Percentiles rank a stretch among this genome's conserved stretches.
Conservation (phyloP, 306 rosid genomes). For the Biancaea sappan region DNA sequence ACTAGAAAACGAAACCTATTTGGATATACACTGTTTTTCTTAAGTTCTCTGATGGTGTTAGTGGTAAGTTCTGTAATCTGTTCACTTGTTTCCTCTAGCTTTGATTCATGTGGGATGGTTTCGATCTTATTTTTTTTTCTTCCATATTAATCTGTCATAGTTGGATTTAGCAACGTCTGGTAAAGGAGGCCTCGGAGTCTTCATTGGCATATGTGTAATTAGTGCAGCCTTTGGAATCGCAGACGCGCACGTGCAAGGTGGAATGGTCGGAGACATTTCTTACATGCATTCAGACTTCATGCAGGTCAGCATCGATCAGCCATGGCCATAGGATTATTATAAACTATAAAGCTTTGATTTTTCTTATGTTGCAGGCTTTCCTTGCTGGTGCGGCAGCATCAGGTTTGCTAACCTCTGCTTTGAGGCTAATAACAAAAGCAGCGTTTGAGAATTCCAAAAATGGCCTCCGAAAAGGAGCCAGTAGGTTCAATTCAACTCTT, state of each 20-base stretch:
- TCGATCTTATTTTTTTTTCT: neutral
- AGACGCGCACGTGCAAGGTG: constrained; percentile 89
- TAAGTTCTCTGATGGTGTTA: constrained; percentile 53
- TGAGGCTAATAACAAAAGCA: constrained; percentile 83
- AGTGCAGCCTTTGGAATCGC: constrained; percentile 86
- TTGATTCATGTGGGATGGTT: constrained; percentile 4
- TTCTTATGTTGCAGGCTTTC: constrained; percentile 58
- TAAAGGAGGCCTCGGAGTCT: constrained; percentile 84
- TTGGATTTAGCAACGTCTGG: constrained; percentile 92
- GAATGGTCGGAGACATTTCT: constrained; percentile 93
- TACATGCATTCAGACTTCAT: constrained; percentile 77
- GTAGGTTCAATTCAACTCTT: constrained; percentile 56
- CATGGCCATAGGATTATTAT: neutral
- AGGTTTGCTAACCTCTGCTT: constrained; percentile 73
- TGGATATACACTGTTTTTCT: constrained; percentile 72
- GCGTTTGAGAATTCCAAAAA: constrained; percentile 64
- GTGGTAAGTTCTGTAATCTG: constrained; percentile 63
- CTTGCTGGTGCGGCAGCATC: constrained; percentile 89
- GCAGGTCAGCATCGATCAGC: constrained; percentile 60
- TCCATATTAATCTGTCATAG: constrained; percentile 42
- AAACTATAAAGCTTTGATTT: neutral
- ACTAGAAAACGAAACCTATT: constrained; percentile 68
- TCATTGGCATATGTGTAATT: constrained; percentile 63
- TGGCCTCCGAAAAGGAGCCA: constrained; percentile 90
- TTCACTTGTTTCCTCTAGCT: neutral